A percentile compares a stretch with the other conserved stretches of the same genome.
These are phyloP conservation scores for Solanum boliviense DNA, from an alignment of 257 asterid genomes.

Conservation along the genomic window DNA sequence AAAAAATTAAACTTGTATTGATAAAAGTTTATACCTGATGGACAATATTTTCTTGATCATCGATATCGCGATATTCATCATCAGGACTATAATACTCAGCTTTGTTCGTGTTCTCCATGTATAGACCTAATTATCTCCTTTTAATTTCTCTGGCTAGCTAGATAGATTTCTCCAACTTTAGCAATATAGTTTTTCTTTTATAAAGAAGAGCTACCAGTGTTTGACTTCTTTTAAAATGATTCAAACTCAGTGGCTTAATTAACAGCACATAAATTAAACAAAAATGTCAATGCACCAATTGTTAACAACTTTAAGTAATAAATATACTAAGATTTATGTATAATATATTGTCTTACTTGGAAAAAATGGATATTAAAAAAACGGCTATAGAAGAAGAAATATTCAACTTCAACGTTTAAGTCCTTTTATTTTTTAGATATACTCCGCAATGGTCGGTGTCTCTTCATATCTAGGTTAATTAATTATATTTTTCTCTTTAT, in stretches of 20 bases:
- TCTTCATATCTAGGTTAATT: neutral
- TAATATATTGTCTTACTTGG: neutral
- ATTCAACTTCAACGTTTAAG: slow-evolving; percentile 88
- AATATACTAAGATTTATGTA: neutral
- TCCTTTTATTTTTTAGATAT: slow-evolving; percentile 37
- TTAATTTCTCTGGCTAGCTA: slow-evolving; percentile 5
- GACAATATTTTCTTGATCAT: slow-evolving; percentile 24
- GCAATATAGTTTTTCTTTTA: slow-evolving; percentile 19
- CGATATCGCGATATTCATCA: slow-evolving; percentile 24
- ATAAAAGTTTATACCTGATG: neutral
- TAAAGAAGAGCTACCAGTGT: slow-evolving; percentile 38
- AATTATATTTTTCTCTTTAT: neutral
- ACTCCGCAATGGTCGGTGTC: slow-evolving; percentile 23
- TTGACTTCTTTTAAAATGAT: slow-evolving; percentile 44
- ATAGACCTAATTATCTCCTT: neutral
- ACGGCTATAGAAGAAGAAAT: slow-evolving; percentile 28
- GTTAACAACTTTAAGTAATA: slow-evolving; percentile 5
- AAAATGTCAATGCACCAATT: slow-evolving; percentile 72
- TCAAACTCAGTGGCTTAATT: slow-evolving; percentile 45
- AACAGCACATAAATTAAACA: neutral
- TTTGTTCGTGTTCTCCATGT: slow-evolving; percentile 22
- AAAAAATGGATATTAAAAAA: neutral
- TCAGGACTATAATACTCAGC: slow-evolving; percentile 18
- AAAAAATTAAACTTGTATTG: neutral
- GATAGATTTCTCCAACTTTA: slow-evolving; percentile 7